These are phyloP conservation scores for Actinomucor elegans DNA, from an alignment of 371 early-diverging fungal species.

Conservation along the genomic window DNA sequence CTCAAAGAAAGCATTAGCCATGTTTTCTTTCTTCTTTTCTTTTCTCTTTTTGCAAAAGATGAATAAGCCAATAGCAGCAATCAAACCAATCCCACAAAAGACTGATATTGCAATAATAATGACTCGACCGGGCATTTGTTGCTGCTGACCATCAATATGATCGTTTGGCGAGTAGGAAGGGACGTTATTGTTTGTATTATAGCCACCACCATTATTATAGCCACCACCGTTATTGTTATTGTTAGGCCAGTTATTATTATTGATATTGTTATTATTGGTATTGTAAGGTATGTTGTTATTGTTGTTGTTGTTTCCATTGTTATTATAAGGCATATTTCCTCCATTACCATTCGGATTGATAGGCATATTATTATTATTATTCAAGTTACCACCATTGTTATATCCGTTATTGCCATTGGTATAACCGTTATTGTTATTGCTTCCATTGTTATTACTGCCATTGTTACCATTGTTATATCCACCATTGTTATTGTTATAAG, in stretches of 20 bases:
- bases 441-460: background rate
- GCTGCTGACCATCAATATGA: background rate
- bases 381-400: background rate
- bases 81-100: constrained; percentile 15
- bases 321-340: constrained; percentile 2
- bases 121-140: constrained; percentile 1
- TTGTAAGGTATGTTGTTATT: constrained; percentile 12
- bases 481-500: background rate
- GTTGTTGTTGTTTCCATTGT: constrained; percentile 1
- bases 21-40: constrained; percentile 32
- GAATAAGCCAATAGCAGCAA: constrained; percentile 21
- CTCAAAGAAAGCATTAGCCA: constrained; percentile 36
- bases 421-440: background rate
- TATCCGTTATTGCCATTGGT: background rate
- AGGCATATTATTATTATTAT: background rate
- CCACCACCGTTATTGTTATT: background rate
- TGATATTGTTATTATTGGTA: background rate
- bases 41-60: constrained; percentile 22
- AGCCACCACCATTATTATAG: background rate
- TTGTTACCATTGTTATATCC: constrained; percentile 1
- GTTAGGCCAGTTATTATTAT: constrained; percentile 4
- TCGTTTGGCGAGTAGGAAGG: background rate
- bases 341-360: background rate
- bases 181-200: constrained; percentile 1
- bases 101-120: constrained; percentile 22